A percentile compares a stretch with the other conserved stretches of the same genome.
Conservation (phyloP, 805 yeast genomes). For the Metschnikowia drakensbergensis region DNA sequence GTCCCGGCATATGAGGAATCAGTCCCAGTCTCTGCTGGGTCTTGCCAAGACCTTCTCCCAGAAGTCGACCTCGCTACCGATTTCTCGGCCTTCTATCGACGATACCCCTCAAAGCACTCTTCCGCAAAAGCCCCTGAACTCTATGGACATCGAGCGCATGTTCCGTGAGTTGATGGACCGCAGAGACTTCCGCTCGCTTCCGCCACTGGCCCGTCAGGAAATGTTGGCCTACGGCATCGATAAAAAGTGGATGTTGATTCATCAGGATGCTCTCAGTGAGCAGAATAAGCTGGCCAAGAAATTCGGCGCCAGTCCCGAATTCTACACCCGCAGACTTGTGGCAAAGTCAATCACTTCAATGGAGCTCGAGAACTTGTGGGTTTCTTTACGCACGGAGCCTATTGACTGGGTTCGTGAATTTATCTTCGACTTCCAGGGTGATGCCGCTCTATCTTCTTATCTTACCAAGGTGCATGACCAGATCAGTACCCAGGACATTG, state of each 20-base stretch:
- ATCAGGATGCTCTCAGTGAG: slow-evolving; percentile 82
- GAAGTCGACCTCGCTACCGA: not conserved
- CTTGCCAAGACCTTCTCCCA: not conserved
- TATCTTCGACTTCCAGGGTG: slow-evolving; percentile 72
- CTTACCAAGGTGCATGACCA: slow-evolving; percentile 50
- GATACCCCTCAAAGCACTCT: slow-evolving; percentile 18
- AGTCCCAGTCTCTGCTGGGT: slow-evolving; percentile 8
- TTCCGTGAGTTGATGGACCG: slow-evolving; percentile 78
- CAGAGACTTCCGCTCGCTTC: slow-evolving; percentile 69
- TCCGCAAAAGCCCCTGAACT: slow-evolving; percentile 66
- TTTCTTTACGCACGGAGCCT: slow-evolving; percentile 87
- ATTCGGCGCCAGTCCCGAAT: slow-evolving; percentile 54
- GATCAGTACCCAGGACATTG: slow-evolving; percentile 18
- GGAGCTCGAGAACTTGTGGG: slow-evolving; percentile 82
- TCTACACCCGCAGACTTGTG: slow-evolving; percentile 70
- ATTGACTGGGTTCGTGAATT: slow-evolving; percentile 75
- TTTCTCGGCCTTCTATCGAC: slow-evolving; percentile 10
- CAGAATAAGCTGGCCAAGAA: slow-evolving; percentile 47
- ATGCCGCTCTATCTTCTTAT: slow-evolving; percentile 65
- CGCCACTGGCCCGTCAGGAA: slow-evolving; percentile 70
- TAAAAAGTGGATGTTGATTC: slow-evolving; percentile 87
- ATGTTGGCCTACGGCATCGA: slow-evolving; percentile 70
- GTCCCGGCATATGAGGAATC: slow-evolving; percentile 8
- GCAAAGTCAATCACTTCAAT: slow-evolving; percentile 63
- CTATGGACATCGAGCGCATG: slow-evolving; percentile 63